Base-by-base conservation (phyloP, 192 early-diverging fungal genomes). In the Mortierella hygrophila region DNA sequence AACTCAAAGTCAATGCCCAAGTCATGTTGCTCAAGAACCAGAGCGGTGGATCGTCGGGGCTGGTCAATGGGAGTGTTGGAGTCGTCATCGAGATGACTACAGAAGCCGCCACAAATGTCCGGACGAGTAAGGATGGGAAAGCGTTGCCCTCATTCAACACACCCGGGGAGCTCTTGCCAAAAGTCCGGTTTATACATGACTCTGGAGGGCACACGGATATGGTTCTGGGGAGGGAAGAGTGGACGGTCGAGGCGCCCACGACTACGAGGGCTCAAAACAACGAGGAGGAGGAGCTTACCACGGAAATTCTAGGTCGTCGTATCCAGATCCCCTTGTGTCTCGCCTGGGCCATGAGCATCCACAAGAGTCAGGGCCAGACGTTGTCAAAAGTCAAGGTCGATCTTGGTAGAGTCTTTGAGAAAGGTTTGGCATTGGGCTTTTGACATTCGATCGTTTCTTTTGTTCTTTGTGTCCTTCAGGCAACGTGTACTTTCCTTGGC, bases 51-150 rank as follows among this genome's bases (percentile, higher is more conserved):
- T 89, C 89, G 4, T 49, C 76, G 13, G 85, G 85, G 0, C 85
- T 97, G n/a, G 96, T 97, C 68, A 97, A 97, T 81, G 96, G 96
- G 54, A 94, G 93, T 52, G 88, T 94, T n/a, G 96, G 96, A n/a
- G 89, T 95, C 5, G 88, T 92, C 0, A 42, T 89, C 9, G 89
- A 79, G 38, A 90, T 90, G 74, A 35, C 41, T 21, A 85, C 1
- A 13, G 29, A 70, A 9, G 55, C 83, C 13, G 83, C 83, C 0
- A 21, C 60, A 5, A 85, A 85, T 60, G 35, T 70, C 18, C 68
- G 47, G n/a, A 42, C 40, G 15, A 52, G 72, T 10, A 10, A 70
- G 0, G 37, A 60, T 13, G 81, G 81, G 6, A 54, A 79, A 4
- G 15, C 57, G 26, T 46, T 69, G 10, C 65, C 78, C 32, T 68